A percentile compares a stretch with the other conserved stretches of the same genome.
Conservation (phyloP, 345 rosid genomes). For the Pelargonium nanum region DNA sequence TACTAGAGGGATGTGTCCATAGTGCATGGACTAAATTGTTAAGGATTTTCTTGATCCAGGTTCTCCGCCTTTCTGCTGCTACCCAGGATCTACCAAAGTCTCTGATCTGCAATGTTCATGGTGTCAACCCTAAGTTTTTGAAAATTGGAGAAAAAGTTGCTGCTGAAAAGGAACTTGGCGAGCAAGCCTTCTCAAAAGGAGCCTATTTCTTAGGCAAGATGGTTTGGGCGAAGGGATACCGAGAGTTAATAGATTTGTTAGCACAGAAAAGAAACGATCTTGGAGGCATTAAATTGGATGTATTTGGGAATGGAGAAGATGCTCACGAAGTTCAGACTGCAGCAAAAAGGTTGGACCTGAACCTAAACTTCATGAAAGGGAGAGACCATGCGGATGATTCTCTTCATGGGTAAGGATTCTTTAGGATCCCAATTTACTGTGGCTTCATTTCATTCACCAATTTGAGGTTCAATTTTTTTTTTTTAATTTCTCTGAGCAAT, state of each 20-base stretch:
- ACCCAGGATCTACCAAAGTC: conserved; percentile 92
- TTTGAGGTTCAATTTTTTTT: no score
- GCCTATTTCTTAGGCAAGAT: conserved; percentile 95
- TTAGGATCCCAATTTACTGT: not conserved
- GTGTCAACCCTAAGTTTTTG: conserved; percentile 90
- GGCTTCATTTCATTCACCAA: not conserved
- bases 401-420: conserved; percentile 62
- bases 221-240: conserved; percentile 99
- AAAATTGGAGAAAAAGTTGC: conserved; percentile 79
- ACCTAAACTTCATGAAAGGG: conserved; percentile 79
- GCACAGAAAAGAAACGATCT: conserved; percentile 71
- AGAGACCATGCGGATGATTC: conserved; percentile 91
- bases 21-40: no score
- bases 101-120: conserved; percentile 88
- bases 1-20: not conserved
- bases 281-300: conserved; percentile 73
- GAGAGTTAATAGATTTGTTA: conserved; percentile 79
- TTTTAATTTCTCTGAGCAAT: no score
- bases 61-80: conserved; percentile 95
- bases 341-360: conserved; percentile 57
- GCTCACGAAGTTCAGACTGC: conserved; percentile 69
- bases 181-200: conserved; percentile 88
- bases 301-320: conserved; percentile 96
- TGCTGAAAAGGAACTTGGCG: conserved; percentile 76
- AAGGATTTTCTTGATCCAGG: conserved; percentile 30